A percentile compares a stretch with the other conserved stretches of the same genome.
These are phyloP conservation scores for Diaporthe sp. DNA, from an alignment of 2,329 filamentous ascomycete species.

Conservation along the genomic window DNA sequence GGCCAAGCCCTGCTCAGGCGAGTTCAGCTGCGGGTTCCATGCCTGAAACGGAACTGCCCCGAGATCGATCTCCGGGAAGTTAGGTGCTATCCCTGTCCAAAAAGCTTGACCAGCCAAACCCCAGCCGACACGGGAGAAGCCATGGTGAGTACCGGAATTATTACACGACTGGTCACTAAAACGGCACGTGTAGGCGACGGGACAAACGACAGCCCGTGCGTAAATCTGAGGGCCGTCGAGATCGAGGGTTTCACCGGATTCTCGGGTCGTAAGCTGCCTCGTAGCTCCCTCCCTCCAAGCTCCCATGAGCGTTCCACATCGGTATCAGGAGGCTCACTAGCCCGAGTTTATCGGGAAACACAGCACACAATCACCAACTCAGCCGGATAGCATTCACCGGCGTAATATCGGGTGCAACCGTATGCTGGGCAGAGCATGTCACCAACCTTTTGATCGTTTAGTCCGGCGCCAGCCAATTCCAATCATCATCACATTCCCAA, in stretches of 20 bases:
- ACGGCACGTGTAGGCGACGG: not conserved
- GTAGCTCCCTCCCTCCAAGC: slow-evolving; percentile 9
- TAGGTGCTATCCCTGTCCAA: slow-evolving; percentile 14
- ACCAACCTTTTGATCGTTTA: not conserved
- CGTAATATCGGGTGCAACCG: slow-evolving; percentile 21
- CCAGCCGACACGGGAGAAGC: not conserved
- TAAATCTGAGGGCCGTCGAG: slow-evolving; percentile 3
- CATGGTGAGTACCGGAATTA: not conserved
- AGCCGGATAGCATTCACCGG: not conserved
- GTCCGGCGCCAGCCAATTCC: not conserved
- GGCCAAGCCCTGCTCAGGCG: slow-evolving; percentile 3
- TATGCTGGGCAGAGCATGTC: not conserved
- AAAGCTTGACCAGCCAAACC: slow-evolving; percentile 13
- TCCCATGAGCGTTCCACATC: slow-evolving; percentile 16
- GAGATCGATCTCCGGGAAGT: slow-evolving; percentile 7
- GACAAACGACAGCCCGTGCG: not conserved
- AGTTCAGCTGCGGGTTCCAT: not conserved
- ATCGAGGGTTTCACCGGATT: slow-evolving; percentile 1
- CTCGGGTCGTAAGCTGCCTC: slow-evolving; percentile 19
- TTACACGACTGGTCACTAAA: not conserved
- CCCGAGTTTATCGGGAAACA: slow-evolving; percentile 18
- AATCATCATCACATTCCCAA: not conserved
- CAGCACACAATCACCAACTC: slow-evolving; percentile 11
- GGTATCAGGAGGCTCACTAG: slow-evolving; percentile 28
- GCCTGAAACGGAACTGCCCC: not conserved